Conservation (phyloP, 306 rosid species). For the Begonia loranthoides region DNA sequence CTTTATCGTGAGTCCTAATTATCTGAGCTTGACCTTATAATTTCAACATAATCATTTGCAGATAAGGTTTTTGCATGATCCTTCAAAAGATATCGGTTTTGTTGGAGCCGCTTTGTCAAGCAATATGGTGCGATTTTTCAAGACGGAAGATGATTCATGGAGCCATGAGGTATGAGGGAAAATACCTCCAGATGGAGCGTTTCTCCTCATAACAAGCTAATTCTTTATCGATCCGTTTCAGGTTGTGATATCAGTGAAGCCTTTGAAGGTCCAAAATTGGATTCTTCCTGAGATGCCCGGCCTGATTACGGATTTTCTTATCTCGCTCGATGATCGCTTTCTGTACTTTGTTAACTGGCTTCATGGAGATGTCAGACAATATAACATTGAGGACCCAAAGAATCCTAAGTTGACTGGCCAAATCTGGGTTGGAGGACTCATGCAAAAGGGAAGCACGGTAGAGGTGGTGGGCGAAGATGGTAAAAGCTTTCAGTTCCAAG, state of each 20-base stretch:
- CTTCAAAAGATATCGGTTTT: slow-evolving; percentile 81
- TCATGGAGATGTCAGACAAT: slow-evolving; percentile 91
- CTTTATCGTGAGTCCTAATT: too few species aligned
- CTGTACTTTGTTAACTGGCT: slow-evolving; percentile 89
- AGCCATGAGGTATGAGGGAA: slow-evolving; percentile 62
- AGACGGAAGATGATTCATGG: slow-evolving; percentile 67
- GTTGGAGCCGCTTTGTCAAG: slow-evolving; percentile 83
- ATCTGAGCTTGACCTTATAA: neutral
- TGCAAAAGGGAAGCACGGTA: slow-evolving; percentile 66
- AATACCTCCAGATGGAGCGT: neutral
- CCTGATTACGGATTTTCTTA: slow-evolving; percentile 74
- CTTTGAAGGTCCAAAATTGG: slow-evolving; percentile 89
- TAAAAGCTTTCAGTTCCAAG: slow-evolving; percentile 51
- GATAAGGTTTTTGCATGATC: slow-evolving; percentile 88
- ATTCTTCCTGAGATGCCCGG: slow-evolving; percentile 95
- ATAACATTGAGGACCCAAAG: slow-evolving; percentile 61
- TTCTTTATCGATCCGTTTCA: slow-evolving; percentile 12
- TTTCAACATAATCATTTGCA: slow-evolving; percentile 18
- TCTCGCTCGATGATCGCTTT: slow-evolving; percentile 86
- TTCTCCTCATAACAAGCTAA: neutral
- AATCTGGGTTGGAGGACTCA: slow-evolving; percentile 76
- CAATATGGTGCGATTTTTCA: slow-evolving; percentile 78
- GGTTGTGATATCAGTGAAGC: slow-evolving; percentile 57
- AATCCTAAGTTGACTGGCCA: slow-evolving; percentile 67
- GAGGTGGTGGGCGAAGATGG: slow-evolving; percentile 58